A percentile compares a stretch with the other conserved stretches of the same genome.
Conservation (phyloP, 768 basidiomycete species). For the Erythrobasidium yunnanense region DNA sequence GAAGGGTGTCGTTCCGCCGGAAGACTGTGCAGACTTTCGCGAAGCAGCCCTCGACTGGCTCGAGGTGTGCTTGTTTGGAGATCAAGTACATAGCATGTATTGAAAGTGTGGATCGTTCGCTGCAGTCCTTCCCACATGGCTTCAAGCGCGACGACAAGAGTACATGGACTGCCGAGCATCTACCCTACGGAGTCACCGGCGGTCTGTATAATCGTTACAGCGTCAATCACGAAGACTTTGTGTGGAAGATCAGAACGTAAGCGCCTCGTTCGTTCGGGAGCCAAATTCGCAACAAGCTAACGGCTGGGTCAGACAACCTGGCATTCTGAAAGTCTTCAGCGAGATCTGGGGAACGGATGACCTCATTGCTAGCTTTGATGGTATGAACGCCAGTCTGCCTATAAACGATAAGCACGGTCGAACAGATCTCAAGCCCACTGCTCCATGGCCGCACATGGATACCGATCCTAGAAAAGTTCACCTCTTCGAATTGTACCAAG, state of each 20-base stretch:
- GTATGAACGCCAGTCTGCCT: neutral
- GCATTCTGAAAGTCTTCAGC: neutral
- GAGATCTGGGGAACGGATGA: constrained; percentile 35
- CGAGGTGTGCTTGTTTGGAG: too few relatives aligned
- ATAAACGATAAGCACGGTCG: neutral
- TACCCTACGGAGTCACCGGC: neutral
- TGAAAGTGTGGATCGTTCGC: neutral
- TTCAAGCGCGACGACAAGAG: constrained; percentile 1
- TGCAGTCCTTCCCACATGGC: neutral
- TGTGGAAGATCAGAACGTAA: neutral
- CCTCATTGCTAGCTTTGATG: constrained; percentile 26
- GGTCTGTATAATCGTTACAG: neutral
- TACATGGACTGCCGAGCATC: neutral
- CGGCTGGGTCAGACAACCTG: neutral
- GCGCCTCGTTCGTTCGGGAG: neutral
- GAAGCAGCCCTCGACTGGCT: neutral
- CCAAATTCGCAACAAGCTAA: too few relatives aligned
- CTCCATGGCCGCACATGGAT: constrained; percentile 34
- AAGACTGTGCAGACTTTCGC: neutral
- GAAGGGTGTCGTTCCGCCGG: neutral
- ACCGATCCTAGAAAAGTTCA: constrained; percentile 26
- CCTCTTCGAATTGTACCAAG: constrained; percentile 29
- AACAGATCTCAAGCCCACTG: neutral
- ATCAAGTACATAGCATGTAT: too few relatives aligned
- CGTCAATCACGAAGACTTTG: neutral